Evolutionary conservation across 805 yeast species (phyloP).

Genomic region (Lipomyces yamadae): DNA sequence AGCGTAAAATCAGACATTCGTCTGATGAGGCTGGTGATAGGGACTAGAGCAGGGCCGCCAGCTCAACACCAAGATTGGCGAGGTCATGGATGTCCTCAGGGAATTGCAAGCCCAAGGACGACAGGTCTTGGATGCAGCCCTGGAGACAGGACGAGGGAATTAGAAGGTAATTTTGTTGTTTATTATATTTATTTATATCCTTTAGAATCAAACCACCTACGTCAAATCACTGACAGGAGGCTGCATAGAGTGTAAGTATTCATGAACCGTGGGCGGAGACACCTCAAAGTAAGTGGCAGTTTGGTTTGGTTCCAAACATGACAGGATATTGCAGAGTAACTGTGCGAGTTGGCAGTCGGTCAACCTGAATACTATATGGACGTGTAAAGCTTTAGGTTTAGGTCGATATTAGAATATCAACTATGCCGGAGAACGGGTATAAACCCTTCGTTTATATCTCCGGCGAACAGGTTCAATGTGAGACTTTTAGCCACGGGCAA

Average conservation of each 20-base stretch:
- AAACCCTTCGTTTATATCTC: too few relatives aligned
- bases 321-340: background rate
- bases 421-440: too few relatives aligned
- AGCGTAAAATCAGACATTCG: background rate
- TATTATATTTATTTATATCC: too few relatives aligned
- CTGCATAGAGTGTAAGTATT: background rate
- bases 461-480: too few relatives aligned
- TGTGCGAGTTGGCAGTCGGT: too few relatives aligned
- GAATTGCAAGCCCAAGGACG: slow-evolving; percentile 2
- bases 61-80: background rate
- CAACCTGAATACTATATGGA: too few relatives aligned
- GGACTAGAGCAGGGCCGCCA: slow-evolving; percentile 3
- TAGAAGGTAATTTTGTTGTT: background rate
- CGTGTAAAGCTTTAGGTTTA: too few relatives aligned
- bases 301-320: background rate
- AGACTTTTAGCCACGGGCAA: too few relatives aligned
- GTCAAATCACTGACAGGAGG: background rate
- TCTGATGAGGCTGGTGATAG: background rate
- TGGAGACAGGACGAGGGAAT: background rate
- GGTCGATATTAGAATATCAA: too few relatives aligned
- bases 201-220: too few relatives aligned
- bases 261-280: background rate
- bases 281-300: background rate
- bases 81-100: background rate
- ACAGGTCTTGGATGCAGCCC: background rate